These are phyloP conservation scores for Cymbopogon flexuosus DNA, from an alignment of 202 grass and related monocot species.

Conservation along the genomic window DNA sequence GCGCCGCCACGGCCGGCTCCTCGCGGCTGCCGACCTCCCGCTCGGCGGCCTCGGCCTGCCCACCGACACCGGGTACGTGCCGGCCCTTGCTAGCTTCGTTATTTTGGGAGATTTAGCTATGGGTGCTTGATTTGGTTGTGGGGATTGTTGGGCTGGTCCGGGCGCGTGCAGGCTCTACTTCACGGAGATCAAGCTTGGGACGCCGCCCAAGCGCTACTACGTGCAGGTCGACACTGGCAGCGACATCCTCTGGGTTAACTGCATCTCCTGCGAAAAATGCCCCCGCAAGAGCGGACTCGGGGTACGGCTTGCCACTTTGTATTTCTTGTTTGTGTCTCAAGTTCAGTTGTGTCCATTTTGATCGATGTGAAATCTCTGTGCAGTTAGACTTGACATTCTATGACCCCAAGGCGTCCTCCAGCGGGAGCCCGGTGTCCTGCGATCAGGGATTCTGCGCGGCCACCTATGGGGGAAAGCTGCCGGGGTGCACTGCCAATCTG, in stretches of 20 bases:
- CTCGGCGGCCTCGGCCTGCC: slow-evolving; percentile 69
- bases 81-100: background rate
- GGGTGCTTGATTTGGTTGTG: background rate
- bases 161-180: slow-evolving; percentile 61
- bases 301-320: slow-evolving; percentile 42
- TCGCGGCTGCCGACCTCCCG: slow-evolving; percentile 43
- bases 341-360: background rate
- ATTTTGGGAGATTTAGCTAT: background rate
- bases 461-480: slow-evolving; percentile 47
- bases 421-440: slow-evolving; percentile 37
- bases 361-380: background rate
- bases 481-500: slow-evolving; percentile 37
- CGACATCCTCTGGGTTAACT: slow-evolving; percentile 94
- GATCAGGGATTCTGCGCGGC: slow-evolving; percentile 56
- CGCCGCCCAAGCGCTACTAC: slow-evolving; percentile 68
- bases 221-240: slow-evolving; percentile 96
- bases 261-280: slow-evolving; percentile 65
- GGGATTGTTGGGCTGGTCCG: background rate
- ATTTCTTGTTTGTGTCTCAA: background rate
- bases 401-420: slow-evolving; percentile 68
- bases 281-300: slow-evolving; percentile 88
- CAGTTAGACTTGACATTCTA: slow-evolving; percentile 84
- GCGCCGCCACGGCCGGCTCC: slow-evolving; percentile 50
- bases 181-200: slow-evolving; percentile 81
- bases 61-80: slow-evolving; percentile 60